Evolutionary conservation across 192 early-diverging fungal genomes (phyloP), one percentile per base, ranked within the genome.

Genomic region (Ambispora gerdemannii): DNA sequence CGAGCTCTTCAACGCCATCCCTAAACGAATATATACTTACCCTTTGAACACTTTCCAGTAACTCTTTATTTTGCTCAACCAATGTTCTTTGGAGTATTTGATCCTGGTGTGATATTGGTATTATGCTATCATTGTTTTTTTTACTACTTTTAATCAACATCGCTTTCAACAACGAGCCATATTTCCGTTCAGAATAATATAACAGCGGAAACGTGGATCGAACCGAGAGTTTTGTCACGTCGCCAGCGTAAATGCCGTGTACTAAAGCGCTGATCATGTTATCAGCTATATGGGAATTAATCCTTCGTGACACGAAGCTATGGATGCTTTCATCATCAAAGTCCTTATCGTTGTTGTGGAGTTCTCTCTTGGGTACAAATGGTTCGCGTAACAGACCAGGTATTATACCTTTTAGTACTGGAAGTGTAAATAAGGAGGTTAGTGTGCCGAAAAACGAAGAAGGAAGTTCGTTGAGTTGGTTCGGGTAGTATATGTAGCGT

Each of bases 201-300:
- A 95, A 75, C 32, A 85, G 74, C 36, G 84, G 85, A 60, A 97
- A 78, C 1, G 90, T 87, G 3, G 91, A 87, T 27, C 88, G 81
- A 2, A 94, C 81, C 50, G 91, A 93, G 28, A 98, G 78, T 52
- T 85, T 72, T 60, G 81, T 88, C 0, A 83, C 82, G 73, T 98
- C 91, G 0, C 94, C 94, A 1, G 95, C 95, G 78, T 96, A 97
- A 30, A 98, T 93, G 0, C 96, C 96, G 69, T 96, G 94, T 61
- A 95, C 85, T 33, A 96, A 80, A 0, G 96, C 92, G 33, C 92
- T 93, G 4, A 94, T 86, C 71, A 98, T 70, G 52, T 91, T 91
- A 62, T 94, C 83, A 49, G 94, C 91, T 2, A 95, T 78, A 2
- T 78, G 76, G 20, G 74, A 69, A 47, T 90, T 87, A 72, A 98